Evolutionary conservation across 257 asterid species (phyloP).

Genomic region (Handroanthus guayacan): DNA sequence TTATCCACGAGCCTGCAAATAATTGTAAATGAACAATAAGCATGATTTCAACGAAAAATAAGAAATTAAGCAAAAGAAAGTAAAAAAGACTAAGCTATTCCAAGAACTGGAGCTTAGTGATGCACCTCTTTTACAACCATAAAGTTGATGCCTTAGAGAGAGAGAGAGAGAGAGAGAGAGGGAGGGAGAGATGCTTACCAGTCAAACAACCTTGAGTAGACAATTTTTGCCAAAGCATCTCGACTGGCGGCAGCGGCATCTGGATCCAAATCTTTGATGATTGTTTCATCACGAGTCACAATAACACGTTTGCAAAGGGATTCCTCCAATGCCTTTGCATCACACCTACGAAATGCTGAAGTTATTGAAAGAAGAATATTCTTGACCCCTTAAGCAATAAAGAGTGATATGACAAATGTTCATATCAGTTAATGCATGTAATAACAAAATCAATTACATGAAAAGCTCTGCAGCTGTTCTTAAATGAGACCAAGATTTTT

Average conservation of each 20-base stretch:
- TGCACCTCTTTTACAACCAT: background rate
- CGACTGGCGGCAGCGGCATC: slow-evolving; percentile 90
- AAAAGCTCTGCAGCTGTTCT: slow-evolving; percentile 90
- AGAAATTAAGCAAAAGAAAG: background rate
- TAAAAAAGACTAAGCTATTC: background rate
- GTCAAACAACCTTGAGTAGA: slow-evolving; percentile 93
- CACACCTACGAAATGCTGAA: slow-evolving; percentile 73
- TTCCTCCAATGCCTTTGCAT: slow-evolving; percentile 88
- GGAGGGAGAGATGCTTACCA: slow-evolving; percentile 55
- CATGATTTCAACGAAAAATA: slow-evolving; percentile 18
- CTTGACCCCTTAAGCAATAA: slow-evolving; percentile 21
- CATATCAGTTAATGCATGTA: slow-evolving; percentile 23
- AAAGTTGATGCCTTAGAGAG: slow-evolving; percentile 12
- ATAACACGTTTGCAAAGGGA: slow-evolving; percentile 93
- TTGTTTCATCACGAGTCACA: slow-evolving; percentile 97
- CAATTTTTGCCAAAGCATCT: slow-evolving; percentile 95
- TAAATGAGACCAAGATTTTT: slow-evolving; percentile 90
- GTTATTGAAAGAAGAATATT: slow-evolving; percentile 29
- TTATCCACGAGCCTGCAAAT: slow-evolving; percentile 79
- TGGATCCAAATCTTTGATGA: slow-evolving; percentile 90
- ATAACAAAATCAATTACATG: slow-evolving; percentile 61
- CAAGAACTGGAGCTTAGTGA: background rate
- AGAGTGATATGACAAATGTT: background rate
- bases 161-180: no score
- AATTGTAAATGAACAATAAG: slow-evolving; percentile 13